Evolutionary conservation across 2,329 filamentous ascomycete species (phyloP).

Genomic region (Pestalotiopsis sp.): DNA sequence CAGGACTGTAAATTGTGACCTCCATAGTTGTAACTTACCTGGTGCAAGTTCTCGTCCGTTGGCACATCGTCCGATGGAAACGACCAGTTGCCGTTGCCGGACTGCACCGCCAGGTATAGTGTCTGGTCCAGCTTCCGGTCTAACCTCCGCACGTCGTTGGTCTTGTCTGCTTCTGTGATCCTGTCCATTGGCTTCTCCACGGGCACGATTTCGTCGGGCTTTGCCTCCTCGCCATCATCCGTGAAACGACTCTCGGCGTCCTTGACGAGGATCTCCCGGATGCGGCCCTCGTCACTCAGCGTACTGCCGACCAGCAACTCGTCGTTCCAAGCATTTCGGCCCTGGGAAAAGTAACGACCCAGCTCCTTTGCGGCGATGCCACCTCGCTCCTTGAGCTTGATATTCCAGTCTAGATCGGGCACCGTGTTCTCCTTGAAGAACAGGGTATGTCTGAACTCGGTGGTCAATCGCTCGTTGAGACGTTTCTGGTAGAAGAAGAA

Average conservation of each 20-base stretch:
- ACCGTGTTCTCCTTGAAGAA: constrained; percentile 94
- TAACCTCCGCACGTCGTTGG: constrained; percentile 74
- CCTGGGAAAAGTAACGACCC: constrained; percentile 77
- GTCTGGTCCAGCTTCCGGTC: constrained; percentile 80
- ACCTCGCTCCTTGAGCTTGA: constrained; percentile 75
- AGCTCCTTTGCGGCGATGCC: constrained; percentile 81
- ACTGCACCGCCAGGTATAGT: constrained; percentile 84
- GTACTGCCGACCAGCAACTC: constrained; percentile 78
- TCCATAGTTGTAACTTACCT: constrained; percentile 59
- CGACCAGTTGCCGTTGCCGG: constrained; percentile 71
- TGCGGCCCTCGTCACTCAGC: constrained; percentile 63
- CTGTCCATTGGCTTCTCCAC: constrained; percentile 73
- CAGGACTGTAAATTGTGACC: not conserved
- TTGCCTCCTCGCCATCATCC: constrained; percentile 62
- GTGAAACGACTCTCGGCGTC: constrained; percentile 71
- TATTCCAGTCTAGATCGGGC: constrained; percentile 84
- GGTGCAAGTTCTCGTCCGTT: constrained; percentile 75
- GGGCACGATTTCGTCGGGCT: constrained; percentile 61
- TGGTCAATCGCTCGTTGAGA: constrained; percentile 86
- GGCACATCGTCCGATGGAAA: constrained; percentile 77
- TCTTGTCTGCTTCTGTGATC: constrained; percentile 76
- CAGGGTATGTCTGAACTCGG: constrained; percentile 88
- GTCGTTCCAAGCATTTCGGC: constrained; percentile 82
- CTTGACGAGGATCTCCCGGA: constrained; percentile 70
- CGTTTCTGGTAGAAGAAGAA: constrained; percentile 98